phyloP scores from a whole-genome alignment of 371 early-diverging fungal genomes.

The Syncephalastrum contaminatum region DNA sequence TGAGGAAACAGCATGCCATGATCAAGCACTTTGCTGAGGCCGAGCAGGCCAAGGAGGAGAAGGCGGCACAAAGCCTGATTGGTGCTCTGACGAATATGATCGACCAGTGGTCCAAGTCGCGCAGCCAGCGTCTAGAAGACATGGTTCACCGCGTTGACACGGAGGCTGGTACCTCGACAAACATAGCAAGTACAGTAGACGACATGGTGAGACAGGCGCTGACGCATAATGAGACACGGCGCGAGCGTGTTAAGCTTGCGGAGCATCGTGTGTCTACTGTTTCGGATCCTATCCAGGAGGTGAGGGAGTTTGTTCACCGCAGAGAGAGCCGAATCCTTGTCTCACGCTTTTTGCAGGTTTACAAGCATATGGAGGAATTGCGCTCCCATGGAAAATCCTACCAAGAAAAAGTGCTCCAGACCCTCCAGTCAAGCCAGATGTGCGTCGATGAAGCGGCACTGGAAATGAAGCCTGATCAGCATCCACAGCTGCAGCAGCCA shows the following conservation, averaged over 20 bases:
- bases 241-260: slow-evolving; percentile 3
- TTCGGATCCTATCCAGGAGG: not conserved
- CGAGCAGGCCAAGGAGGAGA: slow-evolving; percentile 7
- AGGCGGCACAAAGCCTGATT: slow-evolving; percentile 3
- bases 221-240: slow-evolving; percentile 2
- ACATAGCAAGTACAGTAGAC: not conserved
- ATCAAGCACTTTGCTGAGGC: not conserved
- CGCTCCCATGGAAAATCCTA: too few relatives aligned
- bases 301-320: not conserved
- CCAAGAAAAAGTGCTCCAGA: too few relatives aligned
- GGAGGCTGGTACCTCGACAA: not conserved
- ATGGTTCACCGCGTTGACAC: too few relatives aligned
- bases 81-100: slow-evolving; percentile 8
- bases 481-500: too few relatives aligned
- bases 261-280: not conserved
- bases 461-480: too few relatives aligned
- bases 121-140: slow-evolving; percentile 7
- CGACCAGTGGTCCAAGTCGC: slow-evolving; percentile 7
- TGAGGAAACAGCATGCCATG: slow-evolving; percentile 1
- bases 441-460: too few relatives aligned
- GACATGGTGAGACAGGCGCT: slow-evolving; percentile 3
- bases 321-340: too few relatives aligned
- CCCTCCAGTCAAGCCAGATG: too few relatives aligned
- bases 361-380: too few relatives aligned
- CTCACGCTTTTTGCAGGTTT: too few relatives aligned